Conservation (phyloP, 192 early-diverging fungal genomes). For the Spinellus fusiger region DNA sequence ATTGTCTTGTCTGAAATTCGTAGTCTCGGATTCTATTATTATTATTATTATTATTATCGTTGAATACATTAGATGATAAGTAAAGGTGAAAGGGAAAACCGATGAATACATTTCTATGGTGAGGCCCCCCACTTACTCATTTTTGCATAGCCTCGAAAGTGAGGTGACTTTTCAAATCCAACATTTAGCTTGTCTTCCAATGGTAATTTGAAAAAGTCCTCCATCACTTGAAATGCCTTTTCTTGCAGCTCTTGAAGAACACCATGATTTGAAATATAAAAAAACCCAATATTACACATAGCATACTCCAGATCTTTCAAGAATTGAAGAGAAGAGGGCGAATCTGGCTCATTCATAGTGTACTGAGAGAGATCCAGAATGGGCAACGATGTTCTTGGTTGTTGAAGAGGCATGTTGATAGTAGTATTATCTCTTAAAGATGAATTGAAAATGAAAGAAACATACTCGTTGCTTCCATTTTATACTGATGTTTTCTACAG, state of each 20-base stretch:
- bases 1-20: constrained; percentile 33
- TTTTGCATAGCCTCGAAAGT: constrained; percentile 53
- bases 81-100: not conserved
- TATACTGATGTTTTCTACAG: no score
- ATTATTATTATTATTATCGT: not conserved
- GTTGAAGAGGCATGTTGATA: not conserved
- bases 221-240: constrained; percentile 32
- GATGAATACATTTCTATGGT: not conserved
- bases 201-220: constrained; percentile 48
- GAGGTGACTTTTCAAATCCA: constrained; percentile 47
- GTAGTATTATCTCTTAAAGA: not conserved
- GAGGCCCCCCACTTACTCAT: constrained; percentile 25
- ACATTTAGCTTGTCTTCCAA: constrained; percentile 49
- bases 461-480: no score
- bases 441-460: not conserved
- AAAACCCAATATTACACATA: constrained; percentile 49
- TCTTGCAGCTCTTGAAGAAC: constrained; percentile 12
- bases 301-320: constrained; percentile 42
- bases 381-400: not conserved
- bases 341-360: constrained; percentile 4
- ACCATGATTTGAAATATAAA: constrained; percentile 49
- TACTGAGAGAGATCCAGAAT: constrained; percentile 21
- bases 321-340: constrained; percentile 20
- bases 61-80: not conserved
- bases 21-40: constrained; percentile 24